Percentiles rank a stretch among this genome's conserved stretches.
phyloP scores from a whole-genome alignment of 331 rosid species.

The Rhamnella rubrinervis region DNA sequence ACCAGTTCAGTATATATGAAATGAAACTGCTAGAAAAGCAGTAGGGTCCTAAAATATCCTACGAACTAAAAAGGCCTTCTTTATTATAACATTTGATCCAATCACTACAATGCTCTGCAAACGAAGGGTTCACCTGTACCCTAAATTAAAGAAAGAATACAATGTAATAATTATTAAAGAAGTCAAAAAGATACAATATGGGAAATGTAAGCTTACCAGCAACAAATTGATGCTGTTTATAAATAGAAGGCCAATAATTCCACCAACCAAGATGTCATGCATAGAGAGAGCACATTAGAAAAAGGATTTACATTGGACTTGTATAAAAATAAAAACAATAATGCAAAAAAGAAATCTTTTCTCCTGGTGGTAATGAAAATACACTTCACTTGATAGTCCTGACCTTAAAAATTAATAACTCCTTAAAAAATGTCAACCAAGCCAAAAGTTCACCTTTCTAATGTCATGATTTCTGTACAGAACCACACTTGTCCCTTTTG shows the following conservation, averaged over 20 bases:
- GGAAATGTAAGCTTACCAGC: slow-evolving; percentile 67
- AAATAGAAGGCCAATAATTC: slow-evolving; percentile 42
- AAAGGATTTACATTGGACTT: slow-evolving; percentile 19
- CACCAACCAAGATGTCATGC: slow-evolving; percentile 36
- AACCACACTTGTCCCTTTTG: slow-evolving; percentile 91
- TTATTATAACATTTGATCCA: not conserved
- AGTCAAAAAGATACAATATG: slow-evolving; percentile 15
- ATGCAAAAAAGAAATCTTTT: not conserved
- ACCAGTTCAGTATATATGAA: not conserved
- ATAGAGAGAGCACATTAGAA: slow-evolving; percentile 38
- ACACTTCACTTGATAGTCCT: no score
- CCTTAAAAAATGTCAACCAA: not conserved
- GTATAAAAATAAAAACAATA: not conserved
- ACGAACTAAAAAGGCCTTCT: not conserved
- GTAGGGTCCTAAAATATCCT: not conserved
- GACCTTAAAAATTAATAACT: not conserved
- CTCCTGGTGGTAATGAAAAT: not conserved
- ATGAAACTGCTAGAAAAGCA: not conserved
- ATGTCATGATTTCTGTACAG: slow-evolving; percentile 85
- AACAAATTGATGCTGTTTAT: slow-evolving; percentile 90
- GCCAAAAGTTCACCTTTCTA: slow-evolving; percentile 68
- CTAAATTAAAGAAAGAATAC: not conserved
- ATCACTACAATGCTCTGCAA: not conserved
- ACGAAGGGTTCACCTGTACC: not conserved
- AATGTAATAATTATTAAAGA: not conserved